A percentile compares a stretch with the other conserved stretches of the same genome.
Evolutionary conservation across 1,284 basidiomycete genomes (phyloP).

Genomic region (Golubevia sp.): DNA sequence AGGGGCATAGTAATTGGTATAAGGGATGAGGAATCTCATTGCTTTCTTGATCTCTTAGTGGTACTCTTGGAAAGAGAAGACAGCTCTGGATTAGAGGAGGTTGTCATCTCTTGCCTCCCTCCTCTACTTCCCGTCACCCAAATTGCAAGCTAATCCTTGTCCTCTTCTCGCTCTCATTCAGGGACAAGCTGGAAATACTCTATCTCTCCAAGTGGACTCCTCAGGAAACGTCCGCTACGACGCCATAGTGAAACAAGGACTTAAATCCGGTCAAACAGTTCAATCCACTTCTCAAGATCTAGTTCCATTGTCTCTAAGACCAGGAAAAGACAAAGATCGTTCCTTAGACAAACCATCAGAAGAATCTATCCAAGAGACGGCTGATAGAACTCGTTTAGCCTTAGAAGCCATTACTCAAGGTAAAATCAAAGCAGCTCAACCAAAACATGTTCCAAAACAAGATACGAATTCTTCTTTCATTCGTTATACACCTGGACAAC

Average conservation of each 20-base stretch:
- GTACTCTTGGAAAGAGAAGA: too few relatives aligned
- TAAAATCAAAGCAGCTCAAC: slow-evolving; percentile 43
- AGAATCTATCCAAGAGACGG: slow-evolving; percentile 41
- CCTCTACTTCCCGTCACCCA: neutral
- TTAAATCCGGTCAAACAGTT: slow-evolving; percentile 38
- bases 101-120: neutral
- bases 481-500: slow-evolving; percentile 54
- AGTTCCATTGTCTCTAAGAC: slow-evolving; percentile 48
- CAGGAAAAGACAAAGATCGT: slow-evolving; percentile 33
- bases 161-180: neutral
- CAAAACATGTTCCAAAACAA: slow-evolving; percentile 26
- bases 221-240: slow-evolving; percentile 59
- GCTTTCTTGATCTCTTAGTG: too few relatives aligned
- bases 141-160: neutral
- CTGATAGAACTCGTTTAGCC: slow-evolving; percentile 49
- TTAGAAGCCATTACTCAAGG: slow-evolving; percentile 48
- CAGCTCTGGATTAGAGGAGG: neutral
- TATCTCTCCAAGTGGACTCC: slow-evolving; percentile 54
- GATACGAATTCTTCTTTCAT: slow-evolving; percentile 29
- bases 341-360: slow-evolving; percentile 47
- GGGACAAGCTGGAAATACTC: slow-evolving; percentile 13
- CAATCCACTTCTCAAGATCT: slow-evolving; percentile 52
- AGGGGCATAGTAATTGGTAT: too few relatives aligned
- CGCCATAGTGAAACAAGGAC: slow-evolving; percentile 51
- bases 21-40: too few relatives aligned